Percentiles rank a stretch among this genome's conserved stretches.
phyloP scores from a whole-genome alignment of 2,329 filamentous ascomycete genomes.

The Cladosporium sp. region DNA sequence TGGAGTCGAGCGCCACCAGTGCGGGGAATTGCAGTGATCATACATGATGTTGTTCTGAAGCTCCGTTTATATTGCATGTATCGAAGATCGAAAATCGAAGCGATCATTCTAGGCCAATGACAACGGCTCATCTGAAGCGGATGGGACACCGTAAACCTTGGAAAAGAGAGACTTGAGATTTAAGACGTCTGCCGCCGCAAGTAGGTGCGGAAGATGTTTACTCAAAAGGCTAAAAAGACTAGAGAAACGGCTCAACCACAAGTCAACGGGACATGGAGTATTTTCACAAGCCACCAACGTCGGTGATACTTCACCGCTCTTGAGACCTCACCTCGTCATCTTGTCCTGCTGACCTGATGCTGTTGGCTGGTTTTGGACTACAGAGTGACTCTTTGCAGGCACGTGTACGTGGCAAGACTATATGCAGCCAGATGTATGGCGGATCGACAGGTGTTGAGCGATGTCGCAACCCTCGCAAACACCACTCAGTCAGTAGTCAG shows the following conservation, averaged over 20 bases:
- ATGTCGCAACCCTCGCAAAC: background rate
- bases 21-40: slow-evolving; percentile 6
- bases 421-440: background rate
- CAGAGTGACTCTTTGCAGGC: slow-evolving; percentile 1
- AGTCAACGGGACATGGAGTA: background rate
- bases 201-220: too few relatives aligned
- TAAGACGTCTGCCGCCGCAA: too few relatives aligned
- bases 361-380: background rate
- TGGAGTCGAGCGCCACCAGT: slow-evolving; percentile 3
- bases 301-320: background rate
- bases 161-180: too few relatives aligned
- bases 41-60: background rate
- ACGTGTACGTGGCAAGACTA: background rate
- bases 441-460: slow-evolving; percentile 1
- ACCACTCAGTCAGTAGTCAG: too few relatives aligned
- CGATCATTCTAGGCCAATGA: background rate
- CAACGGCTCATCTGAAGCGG: background rate
- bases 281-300: background rate
- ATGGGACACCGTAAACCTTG: background rate
- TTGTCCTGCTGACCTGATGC: slow-evolving; percentile 8
- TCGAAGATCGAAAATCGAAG: background rate
- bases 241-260: too few relatives aligned
- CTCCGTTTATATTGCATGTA: too few relatives aligned
- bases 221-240: too few relatives aligned
- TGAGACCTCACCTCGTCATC: background rate